Base-by-base conservation (phyloP, 768 basidiomycete species). In the Trichaptum fuscoviolaceum region DNA sequence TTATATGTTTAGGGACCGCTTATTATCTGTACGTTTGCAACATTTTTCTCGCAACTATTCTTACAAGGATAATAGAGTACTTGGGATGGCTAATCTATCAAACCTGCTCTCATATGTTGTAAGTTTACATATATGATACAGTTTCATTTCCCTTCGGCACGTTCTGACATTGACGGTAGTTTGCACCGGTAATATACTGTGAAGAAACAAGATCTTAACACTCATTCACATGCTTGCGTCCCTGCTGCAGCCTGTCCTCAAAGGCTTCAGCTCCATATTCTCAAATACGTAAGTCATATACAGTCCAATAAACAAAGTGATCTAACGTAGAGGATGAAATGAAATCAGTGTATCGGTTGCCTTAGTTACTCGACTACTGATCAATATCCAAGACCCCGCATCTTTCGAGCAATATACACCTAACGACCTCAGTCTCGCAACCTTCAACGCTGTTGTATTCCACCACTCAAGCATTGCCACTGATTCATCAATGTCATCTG, bases 71-170 rank as follows among this genome's bases (percentile, higher is more conserved):
- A 18, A 15, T 24, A 61, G 59, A 12, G 59, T 61, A 17, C 30
- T 61, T 15, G 24, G 59, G 15, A 34, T 61, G 8, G 59, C 59
- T 2, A 61, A 61, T 20, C 23, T 61, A 9, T 61, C 59, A 3
- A 61, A 61, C 30, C 15, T 61, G 24, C 59, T 61, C 59, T 61
- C 59, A 12, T 61, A 25, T 24, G 25, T 61, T 20, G 59, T 61
- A 61, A 52, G 42, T 52, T 52, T 52, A 36, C 7, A 17, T 36
- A 52, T 20, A 2, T 52, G 42, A 15, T 52, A 52, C 10, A 52
- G 42, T 52, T 3, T 52, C 59, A 15, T 61, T 18, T 25, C 15
- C 3, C 15, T 58, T 58, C 57, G 7, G 57, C 57, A 58, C 20
- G 57, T n/a, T n/a, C 25, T 58, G 23, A 25, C 15, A 9, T 61